These are phyloP conservation scores for Colletotrichum sansevieriae DNA, from an alignment of 2,329 filamentous ascomycete species.

Conservation along the genomic window DNA sequence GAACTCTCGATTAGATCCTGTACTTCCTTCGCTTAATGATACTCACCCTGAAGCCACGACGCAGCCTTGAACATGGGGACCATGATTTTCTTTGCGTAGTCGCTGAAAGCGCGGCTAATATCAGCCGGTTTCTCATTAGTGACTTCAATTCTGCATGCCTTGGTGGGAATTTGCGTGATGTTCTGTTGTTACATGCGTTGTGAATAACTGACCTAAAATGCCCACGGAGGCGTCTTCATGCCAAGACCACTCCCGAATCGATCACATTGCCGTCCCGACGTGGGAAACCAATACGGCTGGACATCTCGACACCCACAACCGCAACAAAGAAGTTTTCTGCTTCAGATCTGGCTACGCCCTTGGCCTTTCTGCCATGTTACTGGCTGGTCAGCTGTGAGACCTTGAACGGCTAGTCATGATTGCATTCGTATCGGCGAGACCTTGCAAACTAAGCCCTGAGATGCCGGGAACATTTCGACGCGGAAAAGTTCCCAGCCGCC, in stretches of 20 bases:
- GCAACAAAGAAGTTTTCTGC: neutral
- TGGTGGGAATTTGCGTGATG: neutral
- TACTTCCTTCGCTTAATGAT: neutral
- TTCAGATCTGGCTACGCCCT: neutral
- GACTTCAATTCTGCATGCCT: neutral
- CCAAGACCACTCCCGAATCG: neutral
- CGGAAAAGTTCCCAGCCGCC: neutral
- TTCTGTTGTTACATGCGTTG: neutral
- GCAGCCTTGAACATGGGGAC: neutral
- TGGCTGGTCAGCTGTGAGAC: neutral
- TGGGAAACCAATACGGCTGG: neutral
- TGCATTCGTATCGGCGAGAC: conserved; percentile 6
- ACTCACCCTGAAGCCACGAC: neutral
- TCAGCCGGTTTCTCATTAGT: neutral
- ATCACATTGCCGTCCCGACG: neutral
- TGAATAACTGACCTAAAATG: neutral
- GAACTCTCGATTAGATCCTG: neutral
- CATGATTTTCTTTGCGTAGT: neutral
- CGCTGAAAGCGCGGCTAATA: conserved; percentile 18
- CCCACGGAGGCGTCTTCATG: neutral
- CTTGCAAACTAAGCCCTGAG: neutral
- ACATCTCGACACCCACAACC: neutral
- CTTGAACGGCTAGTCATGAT: neutral
- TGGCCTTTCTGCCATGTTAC: neutral
- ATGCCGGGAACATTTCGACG: neutral